A percentile compares a stretch with the other conserved stretches of the same genome.
Conservation (phyloP, 2,329 filamentous ascomycete species). For the Pseudomassariella vexata region DNA sequence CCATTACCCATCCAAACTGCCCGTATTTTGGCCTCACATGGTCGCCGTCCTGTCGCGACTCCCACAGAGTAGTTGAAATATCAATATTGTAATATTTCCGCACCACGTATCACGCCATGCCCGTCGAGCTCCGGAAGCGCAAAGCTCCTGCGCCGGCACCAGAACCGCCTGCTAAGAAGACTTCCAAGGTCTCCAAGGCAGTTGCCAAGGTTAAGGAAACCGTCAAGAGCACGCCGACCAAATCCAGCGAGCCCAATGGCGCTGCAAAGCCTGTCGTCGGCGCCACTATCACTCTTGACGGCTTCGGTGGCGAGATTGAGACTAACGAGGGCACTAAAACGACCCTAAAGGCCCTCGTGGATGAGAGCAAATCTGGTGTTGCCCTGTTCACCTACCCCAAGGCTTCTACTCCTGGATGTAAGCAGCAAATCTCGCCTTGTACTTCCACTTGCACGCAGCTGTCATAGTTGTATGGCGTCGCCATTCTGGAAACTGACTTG, state of each 20-base stretch:
- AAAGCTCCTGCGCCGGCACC: slow-evolving; percentile 34
- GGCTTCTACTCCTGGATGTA: slow-evolving; percentile 91
- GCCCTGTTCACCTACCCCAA: slow-evolving; percentile 95
- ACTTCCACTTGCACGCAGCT: slow-evolving; percentile 1
- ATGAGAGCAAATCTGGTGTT: slow-evolving; percentile 77
- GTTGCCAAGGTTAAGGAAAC: slow-evolving; percentile 31
- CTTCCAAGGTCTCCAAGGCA: slow-evolving; percentile 32
- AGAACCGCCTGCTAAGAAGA: slow-evolving; percentile 33
- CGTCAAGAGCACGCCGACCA: slow-evolving; percentile 21
- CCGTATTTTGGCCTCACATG: slow-evolving; percentile 6
- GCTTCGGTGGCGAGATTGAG: slow-evolving; percentile 68
- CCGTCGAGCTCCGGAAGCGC: slow-evolving; percentile 38
- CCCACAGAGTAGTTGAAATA: slow-evolving; percentile 5
- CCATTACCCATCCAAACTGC: slow-evolving; percentile 8
- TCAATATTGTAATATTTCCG: slow-evolving; percentile 6
- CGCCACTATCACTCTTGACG: slow-evolving; percentile 49
- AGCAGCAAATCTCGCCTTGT: slow-evolving; percentile 41
- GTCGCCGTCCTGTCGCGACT: slow-evolving; percentile 16
- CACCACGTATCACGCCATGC: slow-evolving; percentile 24
- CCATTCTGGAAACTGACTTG: slow-evolving; percentile 10
- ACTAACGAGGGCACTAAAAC: slow-evolving; percentile 79
- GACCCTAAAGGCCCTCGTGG: slow-evolving; percentile 72
- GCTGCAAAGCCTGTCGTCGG: slow-evolving; percentile 43
- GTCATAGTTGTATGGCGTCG: slow-evolving; percentile 1
- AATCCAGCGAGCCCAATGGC: slow-evolving; percentile 22